These are phyloP conservation scores for Xylaria sp. DNA, from an alignment of 2,329 filamentous ascomycete species.

Conservation along the genomic window DNA sequence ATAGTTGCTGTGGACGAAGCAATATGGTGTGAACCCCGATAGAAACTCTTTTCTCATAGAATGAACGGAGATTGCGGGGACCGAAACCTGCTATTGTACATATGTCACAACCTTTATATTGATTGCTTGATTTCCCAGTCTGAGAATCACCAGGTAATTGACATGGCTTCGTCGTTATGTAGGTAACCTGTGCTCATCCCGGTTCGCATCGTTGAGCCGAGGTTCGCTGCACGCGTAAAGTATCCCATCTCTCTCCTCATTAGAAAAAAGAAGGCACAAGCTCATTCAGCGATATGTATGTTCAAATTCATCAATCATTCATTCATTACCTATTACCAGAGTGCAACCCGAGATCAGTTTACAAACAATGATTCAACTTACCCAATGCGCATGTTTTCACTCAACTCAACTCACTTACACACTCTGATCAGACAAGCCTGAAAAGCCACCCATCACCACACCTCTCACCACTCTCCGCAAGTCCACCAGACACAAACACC, in stretches of 20 bases:
- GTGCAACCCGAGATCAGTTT: neutral
- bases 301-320: neutral
- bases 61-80: slow-evolving; percentile 5
- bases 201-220: neutral
- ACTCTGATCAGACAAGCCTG: slow-evolving; percentile 36
- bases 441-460: slow-evolving; percentile 62
- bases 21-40: neutral
- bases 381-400: neutral
- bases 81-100: slow-evolving; percentile 22
- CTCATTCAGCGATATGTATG: neutral
- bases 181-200: neutral
- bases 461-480: slow-evolving; percentile 46
- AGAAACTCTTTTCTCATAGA: slow-evolving; percentile 11
- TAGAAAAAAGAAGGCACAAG: neutral
- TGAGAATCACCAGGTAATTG: neutral
- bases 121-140: slow-evolving; percentile 6
- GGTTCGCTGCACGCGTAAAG: neutral
- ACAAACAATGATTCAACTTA: too few species aligned
- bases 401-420: neutral
- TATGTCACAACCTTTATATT: slow-evolving; percentile 26
- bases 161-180: neutral
- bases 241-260: neutral
- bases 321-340: neutral
- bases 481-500: slow-evolving; percentile 57
- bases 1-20: slow-evolving; percentile 8